Evolutionary conservation across 148 eudicot genomes (phyloP), one percentile per base, ranked within the genome.

Genomic region (Chenopodium quinoa): DNA sequence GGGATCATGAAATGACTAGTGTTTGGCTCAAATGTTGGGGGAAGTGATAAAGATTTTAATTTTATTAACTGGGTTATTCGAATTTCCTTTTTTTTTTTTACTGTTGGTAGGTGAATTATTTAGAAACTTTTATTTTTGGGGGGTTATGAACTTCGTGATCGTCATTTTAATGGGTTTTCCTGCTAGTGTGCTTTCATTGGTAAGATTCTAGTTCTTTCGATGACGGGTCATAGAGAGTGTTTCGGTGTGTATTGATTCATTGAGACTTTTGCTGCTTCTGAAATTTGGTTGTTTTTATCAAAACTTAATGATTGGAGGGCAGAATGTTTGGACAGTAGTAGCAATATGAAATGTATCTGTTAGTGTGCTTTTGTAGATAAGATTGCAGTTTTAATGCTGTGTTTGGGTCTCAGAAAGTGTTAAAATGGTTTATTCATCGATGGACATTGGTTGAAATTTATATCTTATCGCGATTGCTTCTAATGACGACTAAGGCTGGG

Each of bases 1-100:
- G 58, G 78, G 83, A 84, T 81, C 81, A 50, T 62, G 66, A 52
- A 13, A 25, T 62, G 9, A 13, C 40, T 58, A 47, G 67, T 72
- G 75, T 65, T 72, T 65, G 72, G 7, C 8, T 40, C 7, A 40
- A 40, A 46, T 76, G 44, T 64, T 76, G 27, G 27, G 62, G 62
- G 25, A 71, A 54, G 40, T 4, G 20, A 79, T 20, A 44, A 44
- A 58, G 48, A 65, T 5, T 29, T 9, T 16, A 7, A 16, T 19
- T 31, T 25, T 77, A 3, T 27, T 67, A 78, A 60, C 32, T 29
- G 22, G 79, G 40, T 31, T 32, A 0, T n/a, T 46, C 62, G 44
- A 19, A 25, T 54, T 75, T 69, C 14, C 11, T 5, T 6, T 54
- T 27, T 34, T 52, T 29, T 22, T 56, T 50, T 50, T 8, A 50